Evolutionary conservation across 1,139 yeast species (phyloP).

Genomic region (Debaryomyces robertsiae): DNA sequence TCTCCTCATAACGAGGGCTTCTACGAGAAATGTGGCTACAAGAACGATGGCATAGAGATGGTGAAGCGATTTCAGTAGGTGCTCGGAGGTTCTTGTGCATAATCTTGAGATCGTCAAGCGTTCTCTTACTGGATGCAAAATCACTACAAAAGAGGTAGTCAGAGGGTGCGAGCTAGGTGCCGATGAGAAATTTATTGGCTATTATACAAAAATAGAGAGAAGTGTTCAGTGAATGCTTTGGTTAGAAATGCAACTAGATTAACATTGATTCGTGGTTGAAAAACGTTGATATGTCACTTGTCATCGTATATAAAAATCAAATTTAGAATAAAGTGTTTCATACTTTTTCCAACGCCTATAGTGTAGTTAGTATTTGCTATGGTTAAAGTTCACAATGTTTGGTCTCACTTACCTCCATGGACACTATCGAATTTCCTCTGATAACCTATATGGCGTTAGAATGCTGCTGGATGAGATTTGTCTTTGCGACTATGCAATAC

Average conservation of each 20-base stretch:
- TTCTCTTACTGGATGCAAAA: too few species aligned
- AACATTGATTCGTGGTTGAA: too few species aligned
- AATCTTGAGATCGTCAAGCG: too few species aligned
- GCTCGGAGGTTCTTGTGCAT: too few species aligned
- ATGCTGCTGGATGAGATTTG: slow-evolving; percentile 5
- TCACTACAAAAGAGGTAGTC: too few species aligned
- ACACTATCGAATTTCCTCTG: slow-evolving; percentile 63
- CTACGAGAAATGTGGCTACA: slow-evolving; percentile 83
- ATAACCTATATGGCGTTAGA: slow-evolving; percentile 43
- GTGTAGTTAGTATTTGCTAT: slow-evolving; percentile 23
- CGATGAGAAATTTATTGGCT: too few species aligned
- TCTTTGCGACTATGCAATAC: slow-evolving; percentile 18
- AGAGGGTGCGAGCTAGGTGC: too few species aligned
- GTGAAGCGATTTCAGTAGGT: slow-evolving; percentile 26
- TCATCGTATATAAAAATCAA: too few species aligned
- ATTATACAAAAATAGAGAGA: too few species aligned
- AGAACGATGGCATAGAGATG: slow-evolving; percentile 78
- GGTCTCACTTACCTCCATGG: slow-evolving; percentile 52
- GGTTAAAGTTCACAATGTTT: not conserved
- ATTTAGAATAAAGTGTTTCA: slow-evolving; percentile 10
- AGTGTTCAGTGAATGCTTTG: too few species aligned
- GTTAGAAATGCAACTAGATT: too few species aligned
- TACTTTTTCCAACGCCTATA: slow-evolving; percentile 34
- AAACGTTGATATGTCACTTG: too few species aligned
- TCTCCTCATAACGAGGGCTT: slow-evolving; percentile 77